Evolutionary conservation across 2,329 filamentous ascomycete genomes (phyloP), one percentile per base, ranked within the genome.

Genomic region (Apiospora sp.): DNA sequence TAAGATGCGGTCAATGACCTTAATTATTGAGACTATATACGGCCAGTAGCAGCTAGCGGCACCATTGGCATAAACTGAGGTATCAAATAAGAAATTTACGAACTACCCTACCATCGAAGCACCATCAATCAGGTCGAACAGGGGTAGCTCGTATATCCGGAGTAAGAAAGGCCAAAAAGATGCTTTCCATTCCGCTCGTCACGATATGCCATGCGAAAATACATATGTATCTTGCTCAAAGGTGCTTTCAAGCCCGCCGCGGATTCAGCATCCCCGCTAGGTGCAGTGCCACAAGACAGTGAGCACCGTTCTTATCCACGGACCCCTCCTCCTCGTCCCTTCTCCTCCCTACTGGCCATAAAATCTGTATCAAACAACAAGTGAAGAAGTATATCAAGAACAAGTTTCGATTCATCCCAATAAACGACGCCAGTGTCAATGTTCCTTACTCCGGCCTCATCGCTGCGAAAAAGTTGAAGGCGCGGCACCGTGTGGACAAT

Each of bases 401-500:
- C 34, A 64, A 64, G 34, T 34, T 30, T 37, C 34, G 30, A 64
- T 64, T 64, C 34, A 41, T 41, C 34, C 58, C 58, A 64, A 41
- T 19, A 64, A 61, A 37, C 19, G 58, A 64, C 58, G 58, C 58
- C 58, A 41, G 30, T 41, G 30, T 64, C 58, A 13, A 37, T 64
- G 34, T 64, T 64, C 58, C 58, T 41, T 64, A 64, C 58, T 64
- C 58, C 58, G 58, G 58, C 34, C 19, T 64, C 58, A 41, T 64
- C 34, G 30, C 34, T 64, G 58, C 58, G 58, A 64, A 64, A 37
- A 64, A 61, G 30, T 37, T 30, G 34, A 13, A 14, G 19, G 19
- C 58, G 58, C 58, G 34, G 10, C 58, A 64, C 41, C 58, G 58
- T 10, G 58, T 41, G 58, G 58, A 64, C 58, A 64, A 64, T 64